Conservation (phyloP, 2,329 filamentous ascomycete species). For the Hymenoscyphus occultus region DNA sequence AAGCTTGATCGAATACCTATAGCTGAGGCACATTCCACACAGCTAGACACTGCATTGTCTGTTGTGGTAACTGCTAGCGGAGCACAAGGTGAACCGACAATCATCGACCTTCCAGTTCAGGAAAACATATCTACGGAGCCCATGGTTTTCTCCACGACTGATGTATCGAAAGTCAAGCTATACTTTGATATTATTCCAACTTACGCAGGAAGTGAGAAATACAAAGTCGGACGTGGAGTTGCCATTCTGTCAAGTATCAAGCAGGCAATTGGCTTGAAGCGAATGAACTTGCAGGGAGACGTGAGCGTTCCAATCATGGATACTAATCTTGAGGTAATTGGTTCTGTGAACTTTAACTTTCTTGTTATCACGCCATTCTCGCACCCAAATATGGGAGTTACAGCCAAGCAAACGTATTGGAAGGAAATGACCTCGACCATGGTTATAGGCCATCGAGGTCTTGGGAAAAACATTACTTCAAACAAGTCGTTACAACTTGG, state of each 20-base stretch:
- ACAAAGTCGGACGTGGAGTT: slow-evolving; percentile 85
- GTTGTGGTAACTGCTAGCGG: slow-evolving; percentile 84
- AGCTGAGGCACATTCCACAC: slow-evolving; percentile 82
- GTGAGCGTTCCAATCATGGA: slow-evolving; percentile 85
- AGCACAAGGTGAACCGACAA: slow-evolving; percentile 80
- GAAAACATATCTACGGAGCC: slow-evolving; percentile 93
- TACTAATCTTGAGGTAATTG: slow-evolving; percentile 83
- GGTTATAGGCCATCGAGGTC: slow-evolving; percentile 68
- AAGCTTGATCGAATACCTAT: slow-evolving; percentile 85
- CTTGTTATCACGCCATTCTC: slow-evolving; percentile 90
- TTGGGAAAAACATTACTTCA: slow-evolving; percentile 85
- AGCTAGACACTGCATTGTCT: slow-evolving; percentile 90
- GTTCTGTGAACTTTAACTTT: slow-evolving; percentile 95
- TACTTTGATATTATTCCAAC: slow-evolving; percentile 95
- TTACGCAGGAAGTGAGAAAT: slow-evolving; percentile 84
- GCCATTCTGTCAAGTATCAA: slow-evolving; percentile 85
- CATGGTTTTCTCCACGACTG: slow-evolving; percentile 79
- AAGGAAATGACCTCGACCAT: slow-evolving; percentile 87
- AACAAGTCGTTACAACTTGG: slow-evolving; percentile 89
- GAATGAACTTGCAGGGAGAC: slow-evolving; percentile 91
- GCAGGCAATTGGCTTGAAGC: slow-evolving; percentile 75
- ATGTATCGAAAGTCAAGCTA: slow-evolving; percentile 79
- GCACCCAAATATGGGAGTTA: slow-evolving; percentile 91
- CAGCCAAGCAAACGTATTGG: slow-evolving; percentile 92
- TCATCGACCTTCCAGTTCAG: slow-evolving; percentile 89